These are phyloP conservation scores for Saccharomyces hybrid DNA, from an alignment of 1,139 yeast genomes.

Conservation along the genomic window DNA sequence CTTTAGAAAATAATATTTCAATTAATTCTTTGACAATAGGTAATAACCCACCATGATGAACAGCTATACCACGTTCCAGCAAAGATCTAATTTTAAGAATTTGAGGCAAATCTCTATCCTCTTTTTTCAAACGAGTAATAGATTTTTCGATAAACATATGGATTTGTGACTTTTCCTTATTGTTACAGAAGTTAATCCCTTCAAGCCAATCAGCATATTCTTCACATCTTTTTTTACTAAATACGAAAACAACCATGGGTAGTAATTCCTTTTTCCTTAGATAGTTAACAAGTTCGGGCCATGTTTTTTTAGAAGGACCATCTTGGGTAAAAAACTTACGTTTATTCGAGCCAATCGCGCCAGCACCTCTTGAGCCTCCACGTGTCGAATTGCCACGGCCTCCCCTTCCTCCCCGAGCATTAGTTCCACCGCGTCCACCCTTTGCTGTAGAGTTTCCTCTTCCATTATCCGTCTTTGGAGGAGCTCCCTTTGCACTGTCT, in stretches of 20 bases:
- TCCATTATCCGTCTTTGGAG: conserved; percentile 10
- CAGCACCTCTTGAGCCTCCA: conserved; percentile 36
- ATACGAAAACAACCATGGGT: conserved; percentile 91
- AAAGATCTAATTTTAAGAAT: conserved; percentile 74
- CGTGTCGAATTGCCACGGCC: conserved; percentile 29
- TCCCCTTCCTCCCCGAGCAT: conserved; percentile 31
- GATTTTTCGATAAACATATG: conserved; percentile 91
- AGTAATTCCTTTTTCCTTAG: conserved; percentile 58
- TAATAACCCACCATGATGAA: conserved; percentile 92
- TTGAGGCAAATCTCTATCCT: conserved; percentile 90
- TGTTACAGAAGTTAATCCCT: conserved; percentile 75
- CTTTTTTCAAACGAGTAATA: conserved; percentile 76
- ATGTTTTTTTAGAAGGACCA: conserved; percentile 72
- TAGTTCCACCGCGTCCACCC: conserved; percentile 29
- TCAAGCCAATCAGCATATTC: conserved; percentile 77
- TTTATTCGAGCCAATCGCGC: conserved; percentile 34
- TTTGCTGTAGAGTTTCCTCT: conserved; percentile 26
- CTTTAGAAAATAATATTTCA: conserved; percentile 81
- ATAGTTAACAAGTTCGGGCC: conserved; percentile 70
- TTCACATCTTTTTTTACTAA: conserved; percentile 88
- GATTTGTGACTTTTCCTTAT: conserved; percentile 80
- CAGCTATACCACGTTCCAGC: conserved; percentile 87
- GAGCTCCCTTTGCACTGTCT: conserved; percentile 31
- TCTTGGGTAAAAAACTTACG: conserved; percentile 42
- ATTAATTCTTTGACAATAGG: conserved; percentile 95